Conservation (phyloP, 441 rosid species). For the Bruguiera hainesii region DNA sequence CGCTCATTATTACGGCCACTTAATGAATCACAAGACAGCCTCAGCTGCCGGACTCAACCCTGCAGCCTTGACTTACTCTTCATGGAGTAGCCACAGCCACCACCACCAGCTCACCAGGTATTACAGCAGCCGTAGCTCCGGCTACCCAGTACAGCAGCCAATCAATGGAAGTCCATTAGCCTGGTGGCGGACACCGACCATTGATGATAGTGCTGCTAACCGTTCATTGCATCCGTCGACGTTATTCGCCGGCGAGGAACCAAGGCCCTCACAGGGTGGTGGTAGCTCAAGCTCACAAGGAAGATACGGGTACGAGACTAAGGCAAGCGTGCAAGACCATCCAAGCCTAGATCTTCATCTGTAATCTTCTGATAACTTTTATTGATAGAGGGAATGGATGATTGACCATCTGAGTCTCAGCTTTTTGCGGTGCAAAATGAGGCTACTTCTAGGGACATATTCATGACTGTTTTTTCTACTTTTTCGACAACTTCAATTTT, state of each 20-base stretch:
- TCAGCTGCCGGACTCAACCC: conserved; percentile 28
- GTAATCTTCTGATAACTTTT: conserved; percentile 31
- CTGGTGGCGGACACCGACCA: conserved; percentile 53
- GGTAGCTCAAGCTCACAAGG: conserved; percentile 35
- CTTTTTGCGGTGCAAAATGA: neutral
- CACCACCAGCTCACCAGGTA: conserved; percentile 28
- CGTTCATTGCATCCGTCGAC: conserved; percentile 44
- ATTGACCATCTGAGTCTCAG: neutral
- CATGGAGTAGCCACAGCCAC: conserved; percentile 39
- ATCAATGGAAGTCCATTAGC: conserved; percentile 62
- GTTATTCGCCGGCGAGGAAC: conserved; percentile 42
- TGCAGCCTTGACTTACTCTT: conserved; percentile 34
- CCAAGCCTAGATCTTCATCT: conserved; percentile 90
- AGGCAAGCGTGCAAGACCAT: conserved; percentile 51
- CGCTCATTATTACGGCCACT: conserved; percentile 36
- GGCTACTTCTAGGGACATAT: neutral
- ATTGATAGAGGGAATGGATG: neutral
- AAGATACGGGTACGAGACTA: conserved; percentile 44
- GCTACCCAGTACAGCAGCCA: conserved; percentile 29
- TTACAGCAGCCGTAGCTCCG: conserved; percentile 40
- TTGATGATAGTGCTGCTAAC: conserved; percentile 25
- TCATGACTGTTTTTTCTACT: neutral
- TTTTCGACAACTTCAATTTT: neutral
- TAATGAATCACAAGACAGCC: conserved; percentile 38
- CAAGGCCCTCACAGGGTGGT: conserved; percentile 31